These are phyloP conservation scores for Erigeron canadensis DNA, from an alignment of 129 eudicot genomes.

Conservation along the genomic window DNA sequence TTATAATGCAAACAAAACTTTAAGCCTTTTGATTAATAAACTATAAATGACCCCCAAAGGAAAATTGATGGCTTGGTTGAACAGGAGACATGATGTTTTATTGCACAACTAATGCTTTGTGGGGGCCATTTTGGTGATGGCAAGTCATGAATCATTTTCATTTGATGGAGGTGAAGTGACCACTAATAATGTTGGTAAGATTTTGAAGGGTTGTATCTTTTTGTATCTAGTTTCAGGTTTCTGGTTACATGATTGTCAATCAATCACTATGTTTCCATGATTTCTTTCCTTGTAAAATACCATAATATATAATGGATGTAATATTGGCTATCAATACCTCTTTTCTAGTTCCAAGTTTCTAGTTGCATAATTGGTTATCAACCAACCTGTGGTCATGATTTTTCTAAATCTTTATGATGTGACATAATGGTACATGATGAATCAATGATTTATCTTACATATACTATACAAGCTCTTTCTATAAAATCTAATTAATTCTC, in stretches of 20 bases:
- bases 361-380: too few relatives aligned
- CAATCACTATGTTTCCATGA: too few relatives aligned
- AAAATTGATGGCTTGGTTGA: neutral
- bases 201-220: conserved; percentile 28
- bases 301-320: too few relatives aligned
- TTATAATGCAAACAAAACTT: neutral
- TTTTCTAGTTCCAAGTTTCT: too few relatives aligned
- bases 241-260: neutral
- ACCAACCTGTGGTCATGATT: too few relatives aligned
- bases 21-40: neutral
- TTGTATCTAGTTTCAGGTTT: conserved; percentile 12
- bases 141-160: conserved; percentile 9
- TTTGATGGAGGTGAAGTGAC: conserved; percentile 17
- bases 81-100: neutral
- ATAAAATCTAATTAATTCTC: too few relatives aligned
- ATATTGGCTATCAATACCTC: too few relatives aligned
- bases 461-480: too few relatives aligned
- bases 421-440: neutral
- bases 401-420: conserved; percentile 2
- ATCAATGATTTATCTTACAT: too few relatives aligned
- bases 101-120: conserved; percentile 5
- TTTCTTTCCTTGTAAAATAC: too few relatives aligned
- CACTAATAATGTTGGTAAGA: conserved; percentile 21
- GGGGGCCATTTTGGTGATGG: conserved; percentile 13
- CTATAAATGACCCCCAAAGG: too few relatives aligned